Base-by-base conservation (phyloP, 805 yeast genomes). In the Sugiyamaella marilandica region DNA sequence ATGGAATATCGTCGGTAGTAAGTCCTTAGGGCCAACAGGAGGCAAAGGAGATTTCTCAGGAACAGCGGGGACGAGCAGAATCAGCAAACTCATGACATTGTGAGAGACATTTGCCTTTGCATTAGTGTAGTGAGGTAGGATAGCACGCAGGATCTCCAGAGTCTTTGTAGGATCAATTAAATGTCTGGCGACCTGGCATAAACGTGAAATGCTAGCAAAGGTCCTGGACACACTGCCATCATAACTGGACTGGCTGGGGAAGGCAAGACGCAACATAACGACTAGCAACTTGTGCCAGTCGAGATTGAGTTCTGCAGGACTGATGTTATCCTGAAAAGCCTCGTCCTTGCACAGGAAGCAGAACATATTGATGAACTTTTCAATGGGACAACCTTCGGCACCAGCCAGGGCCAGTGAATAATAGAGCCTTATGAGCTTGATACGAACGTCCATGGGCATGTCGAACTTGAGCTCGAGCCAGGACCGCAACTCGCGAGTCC, bases 401-500 rank as follows among this genome's bases (percentile, higher is more conserved):
- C 88, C 78, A 1, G 85, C 80, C 26, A 90, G 70, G 36, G 87
- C 76, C 24, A 94, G 73, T 14, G 85, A 80, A 62, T 82, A 90
- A 64, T 81, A 91, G 1, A 87, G 86, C 51, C 74, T 73, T 0
- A 88, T 82, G 41, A 92, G 73, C 0, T 79, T 71, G 19, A 82
- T 74, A 50, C 90, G 77, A 45, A 83, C 68, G 1, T 74, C 59
- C 10, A 88, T 60, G 0, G 99, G 97, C 71, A 92, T 76, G 49
- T 85, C 85, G 61, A 85, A 82, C 61, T 87, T 87, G 81, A 85
- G 83, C 60, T 79, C 79, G 50, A 89, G 66, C 79, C 96, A 85
- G 39, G 85, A 83, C 48, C 81, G 78, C 56, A 92, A 74, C 65
- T 90, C 97, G 50, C 85, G 83, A 0, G 97, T 85, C 96, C 97